Conservation (phyloP, 2,329 filamentous ascomycete genomes). For the Paraphoma sp. region DNA sequence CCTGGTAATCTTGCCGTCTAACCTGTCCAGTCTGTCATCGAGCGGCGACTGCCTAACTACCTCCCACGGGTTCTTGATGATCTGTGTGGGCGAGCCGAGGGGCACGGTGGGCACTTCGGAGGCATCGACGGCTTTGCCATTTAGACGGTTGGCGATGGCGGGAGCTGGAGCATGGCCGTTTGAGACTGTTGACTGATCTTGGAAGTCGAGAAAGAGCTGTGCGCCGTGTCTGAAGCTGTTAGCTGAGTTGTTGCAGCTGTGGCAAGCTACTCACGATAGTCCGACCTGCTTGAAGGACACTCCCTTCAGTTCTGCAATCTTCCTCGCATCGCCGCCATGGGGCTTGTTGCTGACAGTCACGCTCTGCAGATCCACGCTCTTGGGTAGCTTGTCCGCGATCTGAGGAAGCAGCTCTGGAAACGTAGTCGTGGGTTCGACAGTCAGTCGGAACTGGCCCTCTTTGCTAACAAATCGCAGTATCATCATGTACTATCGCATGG, state of each 20-base stretch:
- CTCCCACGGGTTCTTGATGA: constrained; percentile 92
- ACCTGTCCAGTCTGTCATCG: constrained; percentile 84
- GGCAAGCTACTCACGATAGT: constrained; percentile 55
- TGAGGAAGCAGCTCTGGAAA: constrained; percentile 67
- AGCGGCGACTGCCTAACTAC: constrained; percentile 84
- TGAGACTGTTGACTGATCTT: constrained; percentile 60
- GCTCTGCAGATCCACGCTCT: constrained; percentile 60
- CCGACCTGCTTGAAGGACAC: constrained; percentile 65
- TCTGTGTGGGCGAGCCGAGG: constrained; percentile 61
- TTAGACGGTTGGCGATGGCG: constrained; percentile 68
- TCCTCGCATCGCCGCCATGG: constrained; percentile 64
- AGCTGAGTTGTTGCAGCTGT: constrained; percentile 14
- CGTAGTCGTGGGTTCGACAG: constrained; percentile 73
- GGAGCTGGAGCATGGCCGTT: constrained; percentile 56
- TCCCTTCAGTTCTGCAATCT: constrained; percentile 59
- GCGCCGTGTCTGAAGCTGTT: constrained; percentile 76
- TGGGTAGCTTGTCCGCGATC: constrained; percentile 67
- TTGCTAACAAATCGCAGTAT: constrained; percentile 87
- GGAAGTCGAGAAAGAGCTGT: constrained; percentile 85
- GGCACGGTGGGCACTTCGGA: constrained; percentile 71
- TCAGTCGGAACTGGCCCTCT: constrained; percentile 90
- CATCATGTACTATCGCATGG: constrained; percentile 58
- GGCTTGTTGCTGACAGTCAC: constrained; percentile 67
- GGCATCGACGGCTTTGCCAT: constrained; percentile 75
- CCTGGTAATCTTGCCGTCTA: constrained; percentile 86